These are phyloP conservation scores for Didymella arachidicola DNA, from an alignment of 2,329 filamentous ascomycete species.

Conservation along the genomic window DNA sequence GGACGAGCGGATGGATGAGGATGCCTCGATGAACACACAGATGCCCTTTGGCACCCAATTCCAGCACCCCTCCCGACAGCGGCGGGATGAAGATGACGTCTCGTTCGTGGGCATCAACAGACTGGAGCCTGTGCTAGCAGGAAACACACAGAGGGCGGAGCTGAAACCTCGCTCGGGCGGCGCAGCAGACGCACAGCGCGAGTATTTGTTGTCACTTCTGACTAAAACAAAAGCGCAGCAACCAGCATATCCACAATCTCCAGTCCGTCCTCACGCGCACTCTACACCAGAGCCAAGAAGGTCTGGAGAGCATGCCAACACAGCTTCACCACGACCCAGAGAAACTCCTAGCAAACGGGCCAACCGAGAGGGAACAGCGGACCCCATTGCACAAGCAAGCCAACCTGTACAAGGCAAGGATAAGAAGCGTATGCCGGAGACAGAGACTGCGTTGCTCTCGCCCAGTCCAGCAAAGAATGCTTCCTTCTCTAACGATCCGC, in stretches of 20 bases:
- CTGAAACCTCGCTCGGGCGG: constrained; percentile 14
- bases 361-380: not conserved
- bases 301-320: not conserved
- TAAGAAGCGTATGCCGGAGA: constrained; percentile 14
- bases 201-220: not conserved
- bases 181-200: not conserved
- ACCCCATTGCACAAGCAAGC: not conserved
- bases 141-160: constrained; percentile 27
- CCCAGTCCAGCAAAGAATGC: constrained; percentile 1
- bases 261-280: not conserved
- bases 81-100: constrained; percentile 11
- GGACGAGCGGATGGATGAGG: constrained; percentile 1
- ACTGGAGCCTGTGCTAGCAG: constrained; percentile 33
- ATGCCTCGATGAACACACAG: constrained; percentile 27
- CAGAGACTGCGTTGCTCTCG: not conserved
- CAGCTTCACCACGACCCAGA: not conserved
- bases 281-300: not conserved
- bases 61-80: constrained; percentile 15
- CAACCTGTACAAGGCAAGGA: not conserved
- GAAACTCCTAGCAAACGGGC: not conserved
- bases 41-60: constrained; percentile 35
- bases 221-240: not conserved
- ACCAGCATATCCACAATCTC: not conserved
- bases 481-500: not conserved
- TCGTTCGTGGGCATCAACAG: constrained; percentile 25